Base-by-base conservation (phyloP, 768 basidiomycete genomes). In the Fomitopsis serialis region DNA sequence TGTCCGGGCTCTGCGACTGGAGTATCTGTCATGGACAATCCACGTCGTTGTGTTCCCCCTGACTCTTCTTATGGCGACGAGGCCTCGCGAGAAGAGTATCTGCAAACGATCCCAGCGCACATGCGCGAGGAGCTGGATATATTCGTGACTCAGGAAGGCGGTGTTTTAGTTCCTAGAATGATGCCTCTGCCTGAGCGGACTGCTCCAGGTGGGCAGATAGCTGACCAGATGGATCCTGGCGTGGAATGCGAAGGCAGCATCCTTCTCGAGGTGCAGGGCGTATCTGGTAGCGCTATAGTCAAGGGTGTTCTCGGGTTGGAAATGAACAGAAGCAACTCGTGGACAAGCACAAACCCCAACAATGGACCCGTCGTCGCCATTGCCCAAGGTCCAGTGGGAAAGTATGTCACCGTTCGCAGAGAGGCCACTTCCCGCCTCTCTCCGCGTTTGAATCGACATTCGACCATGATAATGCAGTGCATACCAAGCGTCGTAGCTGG, bases 11-110 rank as follows among this genome's bases (percentile, higher is more conserved):
- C 56, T 72, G 21, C 56, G 63, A 3, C 60, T 61, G 42, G 72
- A 73, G 54, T 69, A 62, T 47, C 58, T 58, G 6, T 43, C 61
- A 4, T 72, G 70, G 67, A 61, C 56, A 7, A 64, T 70, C 43
- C 59, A 59, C 21, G 46, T 68, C 10, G 66, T 63, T 19, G 58
- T 68, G 32, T 72, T 71, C 54, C 61, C 63, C 11, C n/a, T n/a
- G n/a, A n/a, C n/a, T 35, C 37, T 2, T 51, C 58, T 0, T 63
- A 53, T n/a, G n/a, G n/a, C 48, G 19, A 32, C 48, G 22, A 49
- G 36, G 9, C 8, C n/a, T 17, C 19, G 6, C 34, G 48, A 8
- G 21, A 35, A 29, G 25, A 34, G 3, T 45, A 29, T 45, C 42
- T 52, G 15, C 3, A 7, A 7, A 43, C 17, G 3, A 27, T 52